These are phyloP conservation scores for Colletotrichum orbiculare DNA, from an alignment of 2,329 filamentous ascomycete genomes.

Conservation along the genomic window DNA sequence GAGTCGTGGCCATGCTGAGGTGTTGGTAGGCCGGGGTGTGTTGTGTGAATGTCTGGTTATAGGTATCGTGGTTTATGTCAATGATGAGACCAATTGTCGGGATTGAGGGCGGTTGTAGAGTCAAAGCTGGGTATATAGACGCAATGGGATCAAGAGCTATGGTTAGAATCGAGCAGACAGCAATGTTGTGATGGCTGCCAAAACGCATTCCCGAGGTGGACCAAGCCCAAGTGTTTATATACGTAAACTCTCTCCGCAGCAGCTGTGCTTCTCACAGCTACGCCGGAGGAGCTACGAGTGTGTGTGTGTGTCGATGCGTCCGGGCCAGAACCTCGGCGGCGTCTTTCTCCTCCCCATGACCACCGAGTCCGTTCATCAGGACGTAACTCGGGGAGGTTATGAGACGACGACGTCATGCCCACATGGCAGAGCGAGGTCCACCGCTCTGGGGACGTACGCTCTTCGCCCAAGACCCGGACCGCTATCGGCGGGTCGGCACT, in stretches of 20 bases:
- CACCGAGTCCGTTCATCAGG: slow-evolving; percentile 17
- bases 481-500: slow-evolving; percentile 25
- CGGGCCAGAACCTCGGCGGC: slow-evolving; percentile 2
- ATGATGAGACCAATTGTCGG: no score
- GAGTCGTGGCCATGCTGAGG: slow-evolving; percentile 28
- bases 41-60: not conserved
- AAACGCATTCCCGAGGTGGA: not conserved
- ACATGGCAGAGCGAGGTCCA: slow-evolving; percentile 14
- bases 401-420: slow-evolving; percentile 31
- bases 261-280: not conserved
- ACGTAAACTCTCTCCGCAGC: slow-evolving; percentile 5
- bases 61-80: no score
- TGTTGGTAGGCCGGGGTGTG: not conserved
- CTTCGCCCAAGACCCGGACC: not conserved
- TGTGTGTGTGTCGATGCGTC: no score
- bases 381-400: slow-evolving; percentile 21
- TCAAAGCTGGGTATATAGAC: not conserved
- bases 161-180: not conserved
- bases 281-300: not conserved
- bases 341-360: not conserved
- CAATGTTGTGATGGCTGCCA: not conserved
- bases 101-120: not conserved
- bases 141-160: not conserved
- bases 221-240: slow-evolving; percentile 18
- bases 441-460: slow-evolving; percentile 12